Evolutionary conservation across 306 rosid genomes (phyloP).

Genomic region (Fragaria vesca): DNA sequence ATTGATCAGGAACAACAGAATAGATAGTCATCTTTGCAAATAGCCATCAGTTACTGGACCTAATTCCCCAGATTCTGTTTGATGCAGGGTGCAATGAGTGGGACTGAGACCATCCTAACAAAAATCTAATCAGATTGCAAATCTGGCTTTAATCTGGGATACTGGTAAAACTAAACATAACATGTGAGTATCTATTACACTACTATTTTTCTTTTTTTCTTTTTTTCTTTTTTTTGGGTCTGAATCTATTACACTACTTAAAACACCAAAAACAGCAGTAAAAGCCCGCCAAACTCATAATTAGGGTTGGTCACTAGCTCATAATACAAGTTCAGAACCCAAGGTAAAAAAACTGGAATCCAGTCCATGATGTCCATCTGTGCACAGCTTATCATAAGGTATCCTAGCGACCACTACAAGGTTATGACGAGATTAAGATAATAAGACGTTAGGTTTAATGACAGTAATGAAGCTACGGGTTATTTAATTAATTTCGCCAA

Average conservation of each 20-base stretch:
- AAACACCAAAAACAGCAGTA: neutral
- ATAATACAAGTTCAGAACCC: neutral
- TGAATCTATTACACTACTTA: neutral
- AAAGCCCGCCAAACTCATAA: neutral
- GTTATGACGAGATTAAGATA: neutral
- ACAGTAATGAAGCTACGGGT: neutral
- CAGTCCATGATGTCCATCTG: too few species aligned
- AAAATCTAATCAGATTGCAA: neutral
- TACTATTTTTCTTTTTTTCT: too few species aligned
- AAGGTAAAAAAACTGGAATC: neutral
- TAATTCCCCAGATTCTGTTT: neutral
- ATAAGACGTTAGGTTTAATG: neutral
- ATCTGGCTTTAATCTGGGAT: neutral
- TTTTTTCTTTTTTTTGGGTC: too few species aligned
- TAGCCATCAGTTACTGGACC: neutral
- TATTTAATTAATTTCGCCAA: neutral
- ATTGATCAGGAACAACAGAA: too few species aligned
- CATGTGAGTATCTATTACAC: too few species aligned
- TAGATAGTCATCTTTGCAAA: neutral
- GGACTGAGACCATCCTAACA: neutral
- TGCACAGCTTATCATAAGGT: neutral
- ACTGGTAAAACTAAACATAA: neutral
- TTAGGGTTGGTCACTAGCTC: neutral
- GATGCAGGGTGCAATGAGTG: neutral
- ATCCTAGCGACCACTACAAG: neutral